Percentiles rank a stretch among this genome's conserved stretches.
Evolutionary conservation across 2,329 filamentous ascomycete genomes (phyloP).

Genomic region (Xenoacremonium recifei): DNA sequence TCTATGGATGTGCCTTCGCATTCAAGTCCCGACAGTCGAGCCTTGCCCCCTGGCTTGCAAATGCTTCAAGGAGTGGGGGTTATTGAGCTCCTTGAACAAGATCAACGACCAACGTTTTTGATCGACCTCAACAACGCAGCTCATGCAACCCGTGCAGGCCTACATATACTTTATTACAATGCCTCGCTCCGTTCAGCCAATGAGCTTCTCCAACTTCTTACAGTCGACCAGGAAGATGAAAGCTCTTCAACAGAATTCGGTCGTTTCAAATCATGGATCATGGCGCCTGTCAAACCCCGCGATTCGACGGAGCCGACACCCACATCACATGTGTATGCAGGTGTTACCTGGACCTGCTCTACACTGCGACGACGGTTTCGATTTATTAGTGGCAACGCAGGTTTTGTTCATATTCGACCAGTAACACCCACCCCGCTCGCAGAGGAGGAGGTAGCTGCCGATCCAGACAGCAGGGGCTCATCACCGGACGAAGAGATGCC

Average conservation of each 20-base stretch:
- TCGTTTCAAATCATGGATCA: slow-evolving; percentile 69
- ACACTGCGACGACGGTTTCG: slow-evolving; percentile 68
- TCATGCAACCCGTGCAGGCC: slow-evolving; percentile 51
- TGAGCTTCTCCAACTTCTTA: slow-evolving; percentile 56
- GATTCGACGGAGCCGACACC: slow-evolving; percentile 52
- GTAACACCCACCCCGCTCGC: slow-evolving; percentile 39
- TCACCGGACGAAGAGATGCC: slow-evolving; percentile 41
- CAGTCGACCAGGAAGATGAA: slow-evolving; percentile 44
- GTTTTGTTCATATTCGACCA: slow-evolving; percentile 31
- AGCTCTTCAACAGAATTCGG: slow-evolving; percentile 48
- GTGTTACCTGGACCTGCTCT: slow-evolving; percentile 67
- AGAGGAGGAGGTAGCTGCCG: slow-evolving; percentile 31
- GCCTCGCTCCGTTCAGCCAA: slow-evolving; percentile 58
- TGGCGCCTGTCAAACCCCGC: slow-evolving; percentile 52
- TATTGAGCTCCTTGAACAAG: slow-evolving; percentile 72
- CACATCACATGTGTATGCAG: slow-evolving; percentile 60
- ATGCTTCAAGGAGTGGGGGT: slow-evolving; percentile 65
- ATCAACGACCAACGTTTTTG: slow-evolving; percentile 74
- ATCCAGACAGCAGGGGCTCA: slow-evolving; percentile 33
- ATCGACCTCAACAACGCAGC: slow-evolving; percentile 62
- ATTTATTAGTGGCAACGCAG: slow-evolving; percentile 60
- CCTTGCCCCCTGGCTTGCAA: slow-evolving; percentile 48
- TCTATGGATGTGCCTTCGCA: slow-evolving; percentile 52
- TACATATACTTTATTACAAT: slow-evolving; percentile 69
- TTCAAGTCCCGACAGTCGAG: slow-evolving; percentile 51